Evolutionary conservation across 495 filamentous ascomycete genomes (phyloP).

Genomic region (Opeltia flavorubescens): DNA sequence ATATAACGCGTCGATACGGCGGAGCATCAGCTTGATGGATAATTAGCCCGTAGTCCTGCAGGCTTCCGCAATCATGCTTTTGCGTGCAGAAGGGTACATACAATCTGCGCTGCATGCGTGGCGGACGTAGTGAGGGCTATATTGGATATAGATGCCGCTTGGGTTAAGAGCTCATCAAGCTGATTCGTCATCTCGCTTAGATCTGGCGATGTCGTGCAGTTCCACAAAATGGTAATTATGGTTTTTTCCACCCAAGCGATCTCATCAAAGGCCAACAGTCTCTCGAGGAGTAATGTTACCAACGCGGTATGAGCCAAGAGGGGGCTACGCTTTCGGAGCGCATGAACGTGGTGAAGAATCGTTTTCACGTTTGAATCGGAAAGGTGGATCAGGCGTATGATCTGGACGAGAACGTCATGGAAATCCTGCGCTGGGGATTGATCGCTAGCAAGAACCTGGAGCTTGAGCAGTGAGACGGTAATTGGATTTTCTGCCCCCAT

Average conservation of each 20-base stretch:
- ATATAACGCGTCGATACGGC: slow-evolving; percentile 45
- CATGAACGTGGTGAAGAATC: slow-evolving; percentile 55
- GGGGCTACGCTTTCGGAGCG: slow-evolving; percentile 36
- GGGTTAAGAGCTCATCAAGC: slow-evolving; percentile 27
- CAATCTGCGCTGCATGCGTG: slow-evolving; percentile 57
- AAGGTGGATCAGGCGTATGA: slow-evolving; percentile 41
- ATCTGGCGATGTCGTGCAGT: slow-evolving; percentile 27
- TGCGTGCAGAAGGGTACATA: slow-evolving; percentile 20
- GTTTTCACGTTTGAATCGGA: slow-evolving; percentile 53
- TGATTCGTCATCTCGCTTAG: slow-evolving; percentile 13
- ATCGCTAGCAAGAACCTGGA: slow-evolving; percentile 43
- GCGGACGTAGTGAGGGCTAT: slow-evolving; percentile 36
- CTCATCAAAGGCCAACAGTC: slow-evolving; percentile 26
- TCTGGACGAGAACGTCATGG: slow-evolving; percentile 32
- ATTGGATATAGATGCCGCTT: slow-evolving; percentile 20
- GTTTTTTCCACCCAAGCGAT: slow-evolving; percentile 48
- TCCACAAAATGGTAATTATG: slow-evolving; percentile 48
- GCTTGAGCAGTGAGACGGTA: slow-evolving; percentile 50
- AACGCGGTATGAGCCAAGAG: slow-evolving; percentile 10
- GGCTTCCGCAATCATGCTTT: neutral
- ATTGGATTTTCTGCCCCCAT: slow-evolving; percentile 46
- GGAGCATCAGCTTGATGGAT: slow-evolving; percentile 57
- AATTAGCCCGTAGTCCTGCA: slow-evolving; percentile 10
- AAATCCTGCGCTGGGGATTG: slow-evolving; percentile 29
- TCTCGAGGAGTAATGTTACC: slow-evolving; percentile 31